These are phyloP conservation scores for Penicillium turbatum DNA, from an alignment of 495 filamentous ascomycete genomes.

Conservation along the genomic window DNA sequence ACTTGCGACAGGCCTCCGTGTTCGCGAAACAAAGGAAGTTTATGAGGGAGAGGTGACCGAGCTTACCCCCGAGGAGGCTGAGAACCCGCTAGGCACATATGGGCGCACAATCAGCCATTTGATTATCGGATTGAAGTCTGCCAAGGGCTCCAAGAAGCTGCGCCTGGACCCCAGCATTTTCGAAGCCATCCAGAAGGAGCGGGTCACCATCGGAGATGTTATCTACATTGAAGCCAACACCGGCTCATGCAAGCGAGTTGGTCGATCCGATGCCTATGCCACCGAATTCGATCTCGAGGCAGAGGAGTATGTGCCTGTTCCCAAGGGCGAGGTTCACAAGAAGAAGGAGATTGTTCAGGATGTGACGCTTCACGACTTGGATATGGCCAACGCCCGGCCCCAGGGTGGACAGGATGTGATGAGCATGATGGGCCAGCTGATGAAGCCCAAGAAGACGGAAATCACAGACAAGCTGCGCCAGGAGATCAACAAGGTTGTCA, in stretches of 20 bases:
- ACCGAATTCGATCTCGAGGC: slow-evolving; percentile 98
- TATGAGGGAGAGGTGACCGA: slow-evolving; percentile 97
- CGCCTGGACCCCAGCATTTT: slow-evolving; percentile 96
- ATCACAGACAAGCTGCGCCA: slow-evolving; percentile 92
- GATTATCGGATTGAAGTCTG: slow-evolving; percentile 83
- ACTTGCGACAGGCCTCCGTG: slow-evolving; percentile 60
- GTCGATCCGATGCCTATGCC: slow-evolving; percentile 89
- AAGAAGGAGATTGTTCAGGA: slow-evolving; percentile 99
- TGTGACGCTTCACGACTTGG: slow-evolving; percentile 92
- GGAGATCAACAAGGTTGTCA: slow-evolving; percentile 98
- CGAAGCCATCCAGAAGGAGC: slow-evolving; percentile 97
- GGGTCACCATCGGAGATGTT: slow-evolving; percentile 91
- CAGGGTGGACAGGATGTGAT: slow-evolving; percentile 97
- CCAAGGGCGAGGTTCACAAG: slow-evolving; percentile 98
- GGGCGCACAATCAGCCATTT: slow-evolving; percentile 91
- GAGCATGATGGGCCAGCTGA: slow-evolving; percentile 99
- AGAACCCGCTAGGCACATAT: slow-evolving; percentile 94
- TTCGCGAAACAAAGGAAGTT: slow-evolving; percentile 96
- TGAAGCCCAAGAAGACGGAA: slow-evolving; percentile 98
- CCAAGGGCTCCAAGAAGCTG: slow-evolving; percentile 93
- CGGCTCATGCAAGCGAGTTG: slow-evolving; percentile 93
- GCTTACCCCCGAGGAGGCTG: slow-evolving; percentile 92
- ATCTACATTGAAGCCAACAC: slow-evolving; percentile 99
- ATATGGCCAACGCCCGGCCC: slow-evolving; percentile 91
- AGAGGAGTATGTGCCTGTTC: slow-evolving; percentile 96